Percentiles rank a stretch among this genome's conserved stretches.
Evolutionary conservation across 73 alveolate genomes (phyloP).

Genomic region (Tetrahymena elliotti): DNA sequence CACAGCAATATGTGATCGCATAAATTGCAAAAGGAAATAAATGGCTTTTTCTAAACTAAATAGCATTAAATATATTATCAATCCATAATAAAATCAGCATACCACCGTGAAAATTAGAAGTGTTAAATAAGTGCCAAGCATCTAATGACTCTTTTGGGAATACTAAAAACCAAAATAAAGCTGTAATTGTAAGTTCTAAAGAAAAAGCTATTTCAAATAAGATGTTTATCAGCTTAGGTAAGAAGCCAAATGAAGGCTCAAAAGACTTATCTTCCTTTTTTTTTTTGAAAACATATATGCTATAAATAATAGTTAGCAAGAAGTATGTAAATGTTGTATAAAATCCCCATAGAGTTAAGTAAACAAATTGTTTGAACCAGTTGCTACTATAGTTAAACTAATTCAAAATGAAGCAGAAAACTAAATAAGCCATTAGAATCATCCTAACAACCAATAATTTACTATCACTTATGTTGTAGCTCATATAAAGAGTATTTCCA

Average conservation of each 20-base stretch:
- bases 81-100: background rate
- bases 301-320: background rate
- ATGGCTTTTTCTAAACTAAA: background rate
- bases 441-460: background rate
- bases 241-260: background rate
- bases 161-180: background rate
- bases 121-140: background rate
- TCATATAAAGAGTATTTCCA: background rate
- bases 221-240: background rate
- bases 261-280: background rate
- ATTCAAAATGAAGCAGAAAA: background rate
- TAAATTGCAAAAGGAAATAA: background rate
- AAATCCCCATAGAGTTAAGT: background rate
- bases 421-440: background rate
- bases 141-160: background rate
- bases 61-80: background rate
- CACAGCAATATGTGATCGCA: background rate
- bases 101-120: background rate
- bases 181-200: background rate
- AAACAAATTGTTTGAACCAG: background rate
- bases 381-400: background rate
- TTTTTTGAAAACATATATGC: background rate
- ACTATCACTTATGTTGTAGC: background rate
- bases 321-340: background rate
- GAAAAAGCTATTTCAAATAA: background rate